A percentile compares a stretch with the other conserved stretches of the same genome.
Conservation (phyloP, 805 yeast genomes). For the Lachancea thermotolerans region DNA sequence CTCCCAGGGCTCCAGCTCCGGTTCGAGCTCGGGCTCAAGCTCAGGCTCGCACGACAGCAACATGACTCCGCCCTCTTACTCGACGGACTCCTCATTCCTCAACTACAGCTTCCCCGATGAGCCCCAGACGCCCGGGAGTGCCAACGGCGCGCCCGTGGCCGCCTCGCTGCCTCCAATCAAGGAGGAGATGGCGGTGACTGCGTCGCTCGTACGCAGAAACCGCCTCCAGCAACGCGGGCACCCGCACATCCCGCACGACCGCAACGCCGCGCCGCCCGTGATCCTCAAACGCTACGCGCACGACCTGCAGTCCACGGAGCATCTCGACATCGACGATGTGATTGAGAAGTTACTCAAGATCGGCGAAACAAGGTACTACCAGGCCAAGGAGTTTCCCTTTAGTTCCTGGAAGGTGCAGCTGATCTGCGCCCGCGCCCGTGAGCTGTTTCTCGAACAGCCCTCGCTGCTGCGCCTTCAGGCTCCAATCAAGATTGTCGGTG, state of each 20-base stretch:
- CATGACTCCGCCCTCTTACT: slow-evolving; percentile 8
- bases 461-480: slow-evolving; percentile 59
- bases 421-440: slow-evolving; percentile 52
- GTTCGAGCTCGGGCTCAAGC: slow-evolving; percentile 12
- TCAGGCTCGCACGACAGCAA: slow-evolving; percentile 6
- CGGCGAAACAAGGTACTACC: slow-evolving; percentile 39
- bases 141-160: neutral
- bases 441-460: slow-evolving; percentile 58
- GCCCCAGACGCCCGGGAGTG: neutral
- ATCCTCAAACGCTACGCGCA: slow-evolving; percentile 27
- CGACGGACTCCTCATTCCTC: slow-evolving; percentile 8
- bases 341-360: slow-evolving; percentile 53
- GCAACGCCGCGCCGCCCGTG: slow-evolving; percentile 13
- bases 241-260: slow-evolving; percentile 15
- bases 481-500: slow-evolving; percentile 81
- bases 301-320: slow-evolving; percentile 23
- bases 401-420: slow-evolving; percentile 48
- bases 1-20: slow-evolving; percentile 1
- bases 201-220: slow-evolving; percentile 5
- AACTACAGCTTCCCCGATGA: slow-evolving; percentile 9
- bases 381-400: slow-evolving; percentile 43
- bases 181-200: slow-evolving; percentile 8
- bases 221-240: slow-evolving; percentile 3
- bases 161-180: slow-evolving; percentile 10
- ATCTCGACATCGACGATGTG: slow-evolving; percentile 51